phyloP scores from a whole-genome alignment of 805 yeast genomes.

The Phaffomyces antillensis region DNA sequence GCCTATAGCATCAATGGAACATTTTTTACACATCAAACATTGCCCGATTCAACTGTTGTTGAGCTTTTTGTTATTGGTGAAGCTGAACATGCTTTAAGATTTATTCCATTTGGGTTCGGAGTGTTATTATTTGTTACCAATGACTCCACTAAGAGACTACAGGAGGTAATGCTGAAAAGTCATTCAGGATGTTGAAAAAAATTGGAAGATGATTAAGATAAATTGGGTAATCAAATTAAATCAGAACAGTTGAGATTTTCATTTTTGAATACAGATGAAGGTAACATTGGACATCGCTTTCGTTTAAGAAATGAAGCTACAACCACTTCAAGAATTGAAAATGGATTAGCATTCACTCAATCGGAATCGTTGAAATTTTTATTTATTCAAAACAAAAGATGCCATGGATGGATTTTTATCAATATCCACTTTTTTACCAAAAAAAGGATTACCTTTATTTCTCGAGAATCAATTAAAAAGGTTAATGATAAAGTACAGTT shows the following conservation, averaged over 20 bases:
- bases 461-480: conserved; percentile 31
- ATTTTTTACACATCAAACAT: conserved; percentile 39
- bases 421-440: conserved; percentile 25
- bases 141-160: conserved; percentile 6
- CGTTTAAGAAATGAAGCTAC: conserved; percentile 15
- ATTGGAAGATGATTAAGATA: conserved; percentile 8
- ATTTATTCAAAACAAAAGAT: not conserved
- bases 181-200: conserved; percentile 9
- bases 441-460: conserved; percentile 29
- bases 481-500: conserved; percentile 28
- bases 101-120: conserved; percentile 33
- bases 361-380: not conserved
- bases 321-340: not conserved
- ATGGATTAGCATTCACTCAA: not conserved
- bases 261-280: not conserved
- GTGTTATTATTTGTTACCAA: conserved; percentile 15
- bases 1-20: conserved; percentile 51
- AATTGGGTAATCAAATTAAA: conserved; percentile 14
- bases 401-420: conserved; percentile 23
- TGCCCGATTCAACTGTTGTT: conserved; percentile 5
- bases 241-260: conserved; percentile 10
- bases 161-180: conserved; percentile 11
- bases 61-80: conserved; percentile 28
- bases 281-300: conserved; percentile 7
- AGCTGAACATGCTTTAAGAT: conserved; percentile 30